phyloP scores from a whole-genome alignment of 169 alveolate genomes.

The Plasmodium chabaudi region DNA sequence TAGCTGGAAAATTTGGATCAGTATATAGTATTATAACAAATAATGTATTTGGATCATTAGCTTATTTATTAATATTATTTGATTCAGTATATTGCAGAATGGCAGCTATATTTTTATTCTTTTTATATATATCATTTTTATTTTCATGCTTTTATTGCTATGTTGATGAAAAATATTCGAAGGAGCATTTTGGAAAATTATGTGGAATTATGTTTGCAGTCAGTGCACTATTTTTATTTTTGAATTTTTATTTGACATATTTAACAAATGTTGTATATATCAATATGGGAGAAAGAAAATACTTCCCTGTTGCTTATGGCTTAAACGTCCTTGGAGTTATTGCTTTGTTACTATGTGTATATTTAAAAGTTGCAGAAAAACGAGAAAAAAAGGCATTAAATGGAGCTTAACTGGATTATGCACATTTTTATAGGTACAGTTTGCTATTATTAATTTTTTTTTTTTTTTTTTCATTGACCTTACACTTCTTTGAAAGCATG shows the following conservation, averaged over 20 bases:
- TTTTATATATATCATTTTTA: conserved; percentile 35
- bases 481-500: no score
- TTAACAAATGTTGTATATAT: conserved; percentile 48
- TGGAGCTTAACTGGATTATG: no score
- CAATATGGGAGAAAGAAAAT: conserved; percentile 18
- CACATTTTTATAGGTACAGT: no score
- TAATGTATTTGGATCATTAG: conserved; percentile 28
- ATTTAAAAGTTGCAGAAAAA: conserved; percentile 50
- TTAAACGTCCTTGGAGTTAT: conserved; percentile 51
- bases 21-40: conserved; percentile 44
- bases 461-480: no score
- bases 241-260: conserved; percentile 59
- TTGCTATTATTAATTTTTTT: no score
- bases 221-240: conserved; percentile 43
- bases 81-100: conserved; percentile 11
- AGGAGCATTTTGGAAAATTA: conserved; percentile 69
- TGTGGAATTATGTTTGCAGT: conserved; percentile 68
- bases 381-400: neutral
- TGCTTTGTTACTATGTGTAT: conserved; percentile 19
- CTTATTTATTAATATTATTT: conserved; percentile 44
- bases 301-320: conserved; percentile 42
- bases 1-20: conserved; percentile 63
- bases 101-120: conserved; percentile 32
- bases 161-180: conserved; percentile 58
- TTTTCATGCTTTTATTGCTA: conserved; percentile 69